A percentile compares a stretch with the other conserved stretches of the same genome.
Conservation (phyloP, 2,329 filamentous ascomycete species). For the Penicillium sp. region DNA sequence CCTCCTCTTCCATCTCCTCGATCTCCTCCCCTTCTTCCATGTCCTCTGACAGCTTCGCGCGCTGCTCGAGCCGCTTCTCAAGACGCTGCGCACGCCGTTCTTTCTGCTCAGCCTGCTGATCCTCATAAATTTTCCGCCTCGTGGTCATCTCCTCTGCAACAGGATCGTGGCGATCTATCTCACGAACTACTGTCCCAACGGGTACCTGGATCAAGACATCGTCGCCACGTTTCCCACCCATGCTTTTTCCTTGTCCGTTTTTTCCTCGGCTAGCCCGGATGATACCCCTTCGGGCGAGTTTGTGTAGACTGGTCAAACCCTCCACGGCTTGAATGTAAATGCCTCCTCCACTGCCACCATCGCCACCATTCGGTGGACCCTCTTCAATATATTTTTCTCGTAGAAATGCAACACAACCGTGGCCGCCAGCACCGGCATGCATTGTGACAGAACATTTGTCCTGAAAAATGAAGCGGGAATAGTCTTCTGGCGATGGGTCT, state of each 20-base stretch:
- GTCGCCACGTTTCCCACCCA: conserved; percentile 73
- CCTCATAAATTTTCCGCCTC: conserved; percentile 3
- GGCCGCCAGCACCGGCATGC: conserved; percentile 77
- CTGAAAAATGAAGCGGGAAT: conserved; percentile 77
- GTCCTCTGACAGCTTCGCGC: conserved; percentile 3
- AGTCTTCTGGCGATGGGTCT: conserved; percentile 82
- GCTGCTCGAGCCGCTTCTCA: conserved; percentile 21
- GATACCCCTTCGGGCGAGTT: conserved; percentile 75
- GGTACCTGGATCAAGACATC: conserved; percentile 89
- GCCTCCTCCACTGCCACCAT: conserved; percentile 88
- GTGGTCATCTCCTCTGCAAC: conserved; percentile 64
- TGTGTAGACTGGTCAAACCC: conserved; percentile 90
- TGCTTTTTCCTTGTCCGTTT: conserved; percentile 50
- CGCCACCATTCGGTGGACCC: conserved; percentile 90
- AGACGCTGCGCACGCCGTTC: background rate
- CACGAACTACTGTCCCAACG: conserved; percentile 85
- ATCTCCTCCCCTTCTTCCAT: background rate
- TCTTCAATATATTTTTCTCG: conserved; percentile 87
- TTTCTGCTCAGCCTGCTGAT: background rate
- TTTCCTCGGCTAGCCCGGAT: conserved; percentile 47
- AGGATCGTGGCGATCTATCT: conserved; percentile 77
- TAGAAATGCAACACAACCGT: conserved; percentile 92
- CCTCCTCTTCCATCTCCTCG: conserved; percentile 4
- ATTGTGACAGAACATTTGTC: conserved; percentile 80
- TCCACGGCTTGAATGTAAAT: conserved; percentile 92